phyloP scores from a whole-genome alignment of 2,329 filamentous ascomycete species.

The Sarocladium brachiariae region DNA sequence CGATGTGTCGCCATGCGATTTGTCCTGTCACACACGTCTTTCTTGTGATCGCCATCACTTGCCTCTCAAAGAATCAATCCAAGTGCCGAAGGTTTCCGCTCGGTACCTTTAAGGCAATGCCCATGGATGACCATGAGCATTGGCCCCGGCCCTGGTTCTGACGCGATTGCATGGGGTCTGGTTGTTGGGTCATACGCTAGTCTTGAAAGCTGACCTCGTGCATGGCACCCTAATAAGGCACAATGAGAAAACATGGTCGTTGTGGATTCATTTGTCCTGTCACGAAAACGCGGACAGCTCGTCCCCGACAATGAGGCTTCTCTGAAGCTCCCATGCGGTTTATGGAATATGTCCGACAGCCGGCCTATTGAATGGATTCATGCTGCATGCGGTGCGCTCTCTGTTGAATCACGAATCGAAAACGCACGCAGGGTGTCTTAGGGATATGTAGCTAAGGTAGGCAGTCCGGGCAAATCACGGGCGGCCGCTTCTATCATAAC shows the following conservation, averaged over 20 bases:
- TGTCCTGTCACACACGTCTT: not conserved
- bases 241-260: no score
- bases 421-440: not conserved
- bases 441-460: not conserved
- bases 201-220: not conserved
- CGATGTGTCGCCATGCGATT: not conserved
- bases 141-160: not conserved
- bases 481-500: not conserved
- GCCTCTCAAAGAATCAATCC: not conserved
- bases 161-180: not conserved
- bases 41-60: not conserved
- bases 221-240: not conserved
- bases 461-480: not conserved
- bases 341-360: not conserved
- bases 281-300: no score
- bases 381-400: not conserved
- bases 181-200: not conserved
- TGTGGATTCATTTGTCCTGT: no score
- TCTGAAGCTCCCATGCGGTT: no score
- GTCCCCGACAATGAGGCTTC: no score
- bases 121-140: not conserved
- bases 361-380: not conserved
- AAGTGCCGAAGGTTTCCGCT: slow-evolving; percentile 1
- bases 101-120: not conserved
- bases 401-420: not conserved